Evolutionary conservation across 345 rosid species (phyloP), one percentile per base, ranked within the genome.

Genomic region (Anacardium occidentale): DNA sequence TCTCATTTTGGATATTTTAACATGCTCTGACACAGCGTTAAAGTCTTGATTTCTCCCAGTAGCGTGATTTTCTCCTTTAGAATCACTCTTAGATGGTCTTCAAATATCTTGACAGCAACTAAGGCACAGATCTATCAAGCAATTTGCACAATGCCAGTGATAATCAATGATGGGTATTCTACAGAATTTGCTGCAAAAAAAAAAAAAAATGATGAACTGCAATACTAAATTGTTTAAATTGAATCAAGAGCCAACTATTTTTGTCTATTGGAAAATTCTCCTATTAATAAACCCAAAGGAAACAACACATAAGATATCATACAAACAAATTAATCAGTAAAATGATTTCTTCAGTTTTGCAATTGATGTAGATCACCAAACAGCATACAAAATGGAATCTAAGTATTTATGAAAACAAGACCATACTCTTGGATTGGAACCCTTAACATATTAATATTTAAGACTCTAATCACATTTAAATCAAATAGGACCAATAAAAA

Each of bases 81-180:
- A 78, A 66, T 45, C 76, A 54, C 54, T 73, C 20, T 69, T 72
- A 56, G 87, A 83, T 75, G 85, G 93, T 74, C 65, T 85, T 24
- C 96, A 89, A 66, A 96, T 94, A 83, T 96, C 96, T 80, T 86
- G 96, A 87, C 99, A 89, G 85, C 99, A 96, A 82, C 80, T 83
- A 62, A 96, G 82, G 82, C 99, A 96, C 51, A 93, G 79, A 85
- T 96, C 99, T 82, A 85, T 90, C 4, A 83, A 79, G 81, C 98
- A 96, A 72, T 83, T 84, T 32, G 91, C 63, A 77, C 99, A 96
- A 76, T 87, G 98, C 62, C 97, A 86, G 81, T 96, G 94, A 83
- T 96, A 93, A 81, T 96, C 99, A 83, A 93, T 85, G 71, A 96
- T 87, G 2, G 99, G 98, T 75, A 86, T 84, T 83, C 97, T 87